Conservation (phyloP, 2,329 filamentous ascomycete species). For the Alternaria panax region DNA sequence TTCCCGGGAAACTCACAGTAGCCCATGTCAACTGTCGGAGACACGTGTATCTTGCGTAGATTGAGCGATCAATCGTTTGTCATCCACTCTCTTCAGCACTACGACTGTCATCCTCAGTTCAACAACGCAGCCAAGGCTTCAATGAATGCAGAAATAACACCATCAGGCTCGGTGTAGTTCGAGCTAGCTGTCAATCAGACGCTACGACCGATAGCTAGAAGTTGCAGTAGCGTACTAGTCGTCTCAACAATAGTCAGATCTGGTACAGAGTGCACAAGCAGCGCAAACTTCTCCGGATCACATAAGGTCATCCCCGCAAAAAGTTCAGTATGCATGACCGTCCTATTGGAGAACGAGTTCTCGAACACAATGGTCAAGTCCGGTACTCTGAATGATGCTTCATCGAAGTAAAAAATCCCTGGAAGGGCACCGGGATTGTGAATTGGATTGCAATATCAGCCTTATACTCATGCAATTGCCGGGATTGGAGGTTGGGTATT, state of each 20-base stretch:
- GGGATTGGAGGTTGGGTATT: conserved; percentile 14
- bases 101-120: conserved; percentile 4
- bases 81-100: conserved; percentile 3
- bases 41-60: not conserved
- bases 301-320: conserved; percentile 20
- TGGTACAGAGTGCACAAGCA: conserved; percentile 33
- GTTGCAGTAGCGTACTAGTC: conserved; percentile 17
- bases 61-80: conserved; percentile 3
- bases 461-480: conserved; percentile 35
- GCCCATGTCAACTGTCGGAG: not conserved
- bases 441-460: conserved; percentile 33
- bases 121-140: conserved; percentile 25
- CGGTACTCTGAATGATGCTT: conserved; percentile 11
- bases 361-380: conserved; percentile 34
- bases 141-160: conserved; percentile 26
- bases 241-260: conserved; percentile 17
- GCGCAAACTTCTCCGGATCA: conserved; percentile 22
- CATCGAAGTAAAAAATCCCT: conserved; percentile 26
- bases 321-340: conserved; percentile 7
- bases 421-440: conserved; percentile 35
- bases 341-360: conserved; percentile 28
- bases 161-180: conserved; percentile 31
- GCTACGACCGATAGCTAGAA: conserved; percentile 23
- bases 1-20: not conserved
- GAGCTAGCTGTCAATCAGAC: conserved; percentile 26